Evolutionary conservation across 371 early-diverging fungal species (phyloP), one percentile per base, ranked within the genome.

Genomic region (Batkoa obscura): DNA sequence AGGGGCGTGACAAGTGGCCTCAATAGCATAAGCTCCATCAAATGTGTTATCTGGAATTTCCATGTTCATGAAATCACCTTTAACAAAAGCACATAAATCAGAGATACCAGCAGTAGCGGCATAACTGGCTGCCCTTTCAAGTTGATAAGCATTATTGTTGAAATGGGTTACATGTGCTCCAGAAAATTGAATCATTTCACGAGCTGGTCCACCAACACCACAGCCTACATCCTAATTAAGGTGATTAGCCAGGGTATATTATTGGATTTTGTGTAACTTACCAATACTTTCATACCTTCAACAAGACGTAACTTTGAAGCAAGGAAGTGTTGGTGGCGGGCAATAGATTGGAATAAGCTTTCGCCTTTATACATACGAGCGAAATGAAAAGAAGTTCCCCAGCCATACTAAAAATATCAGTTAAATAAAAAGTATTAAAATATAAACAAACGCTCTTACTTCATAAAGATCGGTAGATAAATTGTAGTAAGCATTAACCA

Each of bases 101-200:
- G 74, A 69, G 15, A 88, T 71, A 12, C 79, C 76, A 45, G 69
- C 66, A 60, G 75, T 75, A 50, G 69, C 67, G 55, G 88, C 81
- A 60, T 90, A 83, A 48, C 76, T 72, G 13, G 62, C 65, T 55
- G 87, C 89, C 31, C 90, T 76, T 61, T 80, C 69, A 47, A 93
- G 73, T 71, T 94, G 94, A 64, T 93, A 93, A 47, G 84, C 86
- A 65, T 93, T 94, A 78, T 93, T 94, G 72, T 94, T 94, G 52
- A 94, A 67, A 17, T 93, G 93, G 9, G 84, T 85, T 58, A 94
- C 70, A 60, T 83, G 81, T 42, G 90, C 88, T 35, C 90, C 93
- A 23, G 85, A 78, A 63, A 91, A 86, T 60, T 83, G 78, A 56
- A 81, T 78, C 63, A 91, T 86, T 62, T 91, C 91, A 55, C 94